Base-by-base conservation (phyloP, 192 early-diverging fungal genomes). In the Coemansia sp. region DNA sequence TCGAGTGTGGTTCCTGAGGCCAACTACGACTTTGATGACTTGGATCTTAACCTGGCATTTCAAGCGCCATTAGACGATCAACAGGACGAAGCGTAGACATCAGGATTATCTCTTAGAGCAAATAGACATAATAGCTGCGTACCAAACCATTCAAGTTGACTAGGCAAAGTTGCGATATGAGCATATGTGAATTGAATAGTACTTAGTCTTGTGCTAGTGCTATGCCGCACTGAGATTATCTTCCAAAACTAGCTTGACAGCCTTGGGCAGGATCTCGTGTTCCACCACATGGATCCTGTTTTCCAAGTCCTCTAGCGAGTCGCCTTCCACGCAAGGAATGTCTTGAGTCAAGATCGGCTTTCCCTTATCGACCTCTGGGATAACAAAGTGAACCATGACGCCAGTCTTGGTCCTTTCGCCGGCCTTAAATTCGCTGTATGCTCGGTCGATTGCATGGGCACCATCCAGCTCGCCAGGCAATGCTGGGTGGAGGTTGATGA, bases 401-500 rank as follows among this genome's bases (percentile, higher is more conserved):
- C 94, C 94, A 0, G 94, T 95, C 12, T 88, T 76, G 11, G 75
- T 81, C 29, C 93, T 91, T 66, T 89, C 78, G 12, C 95, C 96
- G 40, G 87, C 86, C 77, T 90, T 71, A 71, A 88, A 97, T 24
- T 94, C 96, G n/a, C 91, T 89, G 75, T 88, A 97, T 5, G 98
- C 98, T 13, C 97, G 85, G 55, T 95, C 94, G 63, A 99, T 98
- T 15, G 98, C 95, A 68, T 95, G 87, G 1, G 96, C 95, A n/a
- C 98, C 98, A 70, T 98, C 96, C 77, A 99, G 95, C 77, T 93
- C 88, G 46, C 96, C 96, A 9, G 98, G 98, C 31, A 99, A 83
- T 2, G 98, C 96, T 24, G 97, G 98, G 66, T 99, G 98, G 66
- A 99, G 84, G 84, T 99, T 99, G 77, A 99, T 94, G 64, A 99